Evolutionary conservation across 2,329 filamentous ascomycete genomes (phyloP), one percentile per base, ranked within the genome.

Genomic region (Aspergillus novofumigatus): DNA sequence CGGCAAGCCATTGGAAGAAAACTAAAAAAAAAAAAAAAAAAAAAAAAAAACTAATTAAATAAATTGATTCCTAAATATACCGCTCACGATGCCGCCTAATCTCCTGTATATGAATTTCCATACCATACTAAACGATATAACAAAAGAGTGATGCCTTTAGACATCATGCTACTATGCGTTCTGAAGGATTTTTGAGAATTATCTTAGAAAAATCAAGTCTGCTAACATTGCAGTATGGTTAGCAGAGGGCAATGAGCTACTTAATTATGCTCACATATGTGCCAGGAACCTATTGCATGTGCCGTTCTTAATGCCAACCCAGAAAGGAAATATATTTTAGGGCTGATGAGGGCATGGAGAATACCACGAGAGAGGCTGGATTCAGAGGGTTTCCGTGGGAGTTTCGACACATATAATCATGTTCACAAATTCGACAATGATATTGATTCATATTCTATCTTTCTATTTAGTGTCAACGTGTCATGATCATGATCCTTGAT

Each of bases 381-480:
- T 8, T 17, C 14, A 17, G 32, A 38, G 14, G 32, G 6, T 7
- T 17, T 35, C 32, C 7, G 14, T 38, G 32, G 32, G 29, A 32
- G 32, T 17, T 17, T 78, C 72, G 53, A 78, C 62, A 38, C 32
- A 7, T 17, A 17, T 17, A 17, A 38, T 14, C 4, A 14, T n/a
- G n/a, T 32, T 32, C 14, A 11, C 11, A 14, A 32, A 32, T 4
- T 32, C 5, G 14, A 32, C 11, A 32, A 14, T 7, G 32, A 7
- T 38, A 17, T 17, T 17, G 32, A 38, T 38, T 38, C 32, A 17
- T 38, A 38, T 38, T 38, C 14, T n/a, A 17, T 38, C 5, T 17
- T 35, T 7, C 32, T 38, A 38, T 38, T 17, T 6, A 3, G 4
- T 35, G 32, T 35, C 32, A 38, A 17, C 32, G 2, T 17, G 32